A percentile compares a stretch with the other conserved stretches of the same genome.
Evolutionary conservation across 192 early-diverging fungal genomes (phyloP).

Genomic region (Haplosporangium gracile): DNA sequence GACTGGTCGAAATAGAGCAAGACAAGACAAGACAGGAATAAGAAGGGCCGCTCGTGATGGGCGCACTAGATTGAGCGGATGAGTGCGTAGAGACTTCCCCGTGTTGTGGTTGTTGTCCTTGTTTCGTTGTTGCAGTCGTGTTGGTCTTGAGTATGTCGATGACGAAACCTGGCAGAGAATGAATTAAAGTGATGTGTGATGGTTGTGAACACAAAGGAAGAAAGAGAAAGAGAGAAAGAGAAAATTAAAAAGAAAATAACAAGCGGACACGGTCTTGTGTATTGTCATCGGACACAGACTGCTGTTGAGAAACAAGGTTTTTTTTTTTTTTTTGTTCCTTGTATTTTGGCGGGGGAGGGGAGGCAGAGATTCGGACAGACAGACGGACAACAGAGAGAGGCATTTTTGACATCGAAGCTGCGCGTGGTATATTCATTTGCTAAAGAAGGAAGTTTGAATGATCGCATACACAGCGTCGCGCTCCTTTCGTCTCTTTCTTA

Average conservation of each 20-base stretch:
- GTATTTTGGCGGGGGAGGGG: no score
- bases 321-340: no score
- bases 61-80: no score
- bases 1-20: background rate
- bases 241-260: background rate
- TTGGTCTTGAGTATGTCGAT: background rate
- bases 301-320: no score
- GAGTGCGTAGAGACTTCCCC: no score
- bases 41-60: no score
- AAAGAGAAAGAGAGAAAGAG: background rate
- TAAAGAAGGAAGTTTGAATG: background rate
- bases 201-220: background rate
- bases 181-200: background rate
- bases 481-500: background rate
- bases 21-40: no score
- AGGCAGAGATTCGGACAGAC: no score
- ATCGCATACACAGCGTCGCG: conserved; percentile 6
- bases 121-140: no score
- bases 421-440: background rate
- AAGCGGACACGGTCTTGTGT: background rate
- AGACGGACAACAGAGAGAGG: no score
- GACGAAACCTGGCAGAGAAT: background rate
- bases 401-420: background rate
- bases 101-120: no score
- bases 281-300: no score